These are phyloP conservation scores for Elsinoe ampelina DNA, from an alignment of 2,329 filamentous ascomycete species.

Conservation along the genomic window DNA sequence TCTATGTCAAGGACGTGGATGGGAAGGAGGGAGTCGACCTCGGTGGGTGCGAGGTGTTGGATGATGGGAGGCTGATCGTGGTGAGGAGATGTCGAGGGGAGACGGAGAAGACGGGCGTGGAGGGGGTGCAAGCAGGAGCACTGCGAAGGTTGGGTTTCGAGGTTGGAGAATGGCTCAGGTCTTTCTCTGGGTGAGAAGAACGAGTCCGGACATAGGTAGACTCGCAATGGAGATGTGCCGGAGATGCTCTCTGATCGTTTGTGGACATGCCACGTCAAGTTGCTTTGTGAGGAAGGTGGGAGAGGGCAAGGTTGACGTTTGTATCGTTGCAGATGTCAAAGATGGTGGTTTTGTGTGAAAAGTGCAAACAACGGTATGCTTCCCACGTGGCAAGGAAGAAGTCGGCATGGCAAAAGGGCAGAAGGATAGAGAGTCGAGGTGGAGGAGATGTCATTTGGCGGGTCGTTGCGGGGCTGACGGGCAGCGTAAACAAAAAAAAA, in stretches of 20 bases:
- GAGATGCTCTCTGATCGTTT: too few relatives aligned
- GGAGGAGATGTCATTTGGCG: background rate
- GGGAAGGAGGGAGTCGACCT: constrained; percentile 20
- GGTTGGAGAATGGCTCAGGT: constrained; percentile 66
- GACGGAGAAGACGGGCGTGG: constrained; percentile 17
- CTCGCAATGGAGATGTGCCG: background rate
- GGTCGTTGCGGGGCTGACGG: constrained; percentile 8
- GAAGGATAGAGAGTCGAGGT: background rate
- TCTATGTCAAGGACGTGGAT: constrained; percentile 49
- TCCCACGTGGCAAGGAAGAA: background rate
- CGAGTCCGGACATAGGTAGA: too few relatives aligned
- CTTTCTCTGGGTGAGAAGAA: background rate
- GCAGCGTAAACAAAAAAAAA: background rate
- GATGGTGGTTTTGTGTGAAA: background rate
- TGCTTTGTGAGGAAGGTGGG: too few relatives aligned
- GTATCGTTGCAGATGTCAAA: background rate
- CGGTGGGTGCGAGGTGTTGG: constrained; percentile 30
- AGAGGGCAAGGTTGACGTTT: too few relatives aligned
- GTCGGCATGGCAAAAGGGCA: background rate
- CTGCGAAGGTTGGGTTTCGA: constrained; percentile 75
- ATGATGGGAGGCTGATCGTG: constrained; percentile 33
- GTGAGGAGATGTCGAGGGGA: constrained; percentile 31
- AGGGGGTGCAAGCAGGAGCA: constrained; percentile 37
- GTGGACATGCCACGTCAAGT: too few relatives aligned
- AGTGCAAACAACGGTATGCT: background rate